A percentile compares a stretch with the other conserved stretches of the same genome.
phyloP scores from a whole-genome alignment of 108 stramenopile genomes.

The Cyclotella distinguenda region DNA sequence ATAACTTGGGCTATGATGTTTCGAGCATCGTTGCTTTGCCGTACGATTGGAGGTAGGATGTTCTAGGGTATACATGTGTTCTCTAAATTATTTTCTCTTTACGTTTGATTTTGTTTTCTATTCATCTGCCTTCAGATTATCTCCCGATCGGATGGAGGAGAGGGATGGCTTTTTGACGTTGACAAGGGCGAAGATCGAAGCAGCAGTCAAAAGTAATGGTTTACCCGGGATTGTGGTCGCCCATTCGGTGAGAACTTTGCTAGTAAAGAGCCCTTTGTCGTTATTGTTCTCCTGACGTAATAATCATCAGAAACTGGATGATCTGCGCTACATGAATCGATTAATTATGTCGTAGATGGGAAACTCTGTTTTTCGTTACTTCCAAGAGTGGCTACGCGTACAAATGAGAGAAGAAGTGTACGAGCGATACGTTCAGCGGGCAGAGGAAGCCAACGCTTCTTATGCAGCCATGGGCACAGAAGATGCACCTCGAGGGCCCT shows the following conservation, averaged over 20 bases:
- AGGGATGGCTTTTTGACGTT: slow-evolving; percentile 72
- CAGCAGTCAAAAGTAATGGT: slow-evolving; percentile 67
- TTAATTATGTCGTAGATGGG: slow-evolving; percentile 51
- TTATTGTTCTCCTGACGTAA: too few relatives aligned
- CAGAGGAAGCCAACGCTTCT: slow-evolving; percentile 31
- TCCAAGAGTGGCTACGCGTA: slow-evolving; percentile 75
- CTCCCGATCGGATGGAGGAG: slow-evolving; percentile 11
- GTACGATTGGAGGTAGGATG: slow-evolving; percentile 87
- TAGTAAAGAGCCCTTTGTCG: too few relatives aligned
- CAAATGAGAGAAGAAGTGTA: slow-evolving; percentile 79
- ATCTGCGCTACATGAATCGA: neutral
- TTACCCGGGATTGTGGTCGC: slow-evolving; percentile 84
- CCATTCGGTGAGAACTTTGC: slow-evolving; percentile 58
- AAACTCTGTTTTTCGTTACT: slow-evolving; percentile 82
- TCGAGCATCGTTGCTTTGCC: slow-evolving; percentile 78
- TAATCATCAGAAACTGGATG: too few relatives aligned
- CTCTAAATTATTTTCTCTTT: neutral
- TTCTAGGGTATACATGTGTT: too few relatives aligned
- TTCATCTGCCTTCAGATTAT: neutral
- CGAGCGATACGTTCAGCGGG: slow-evolving; percentile 46
- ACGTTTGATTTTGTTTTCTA: neutral
- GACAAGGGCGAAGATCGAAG: slow-evolving; percentile 65
- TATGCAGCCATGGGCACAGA: slow-evolving; percentile 28
- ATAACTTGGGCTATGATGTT: slow-evolving; percentile 85
- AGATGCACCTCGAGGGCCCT: slow-evolving; percentile 4